Conservation (phyloP, 345 rosid genomes). For the Eucalyptus curtisii region DNA sequence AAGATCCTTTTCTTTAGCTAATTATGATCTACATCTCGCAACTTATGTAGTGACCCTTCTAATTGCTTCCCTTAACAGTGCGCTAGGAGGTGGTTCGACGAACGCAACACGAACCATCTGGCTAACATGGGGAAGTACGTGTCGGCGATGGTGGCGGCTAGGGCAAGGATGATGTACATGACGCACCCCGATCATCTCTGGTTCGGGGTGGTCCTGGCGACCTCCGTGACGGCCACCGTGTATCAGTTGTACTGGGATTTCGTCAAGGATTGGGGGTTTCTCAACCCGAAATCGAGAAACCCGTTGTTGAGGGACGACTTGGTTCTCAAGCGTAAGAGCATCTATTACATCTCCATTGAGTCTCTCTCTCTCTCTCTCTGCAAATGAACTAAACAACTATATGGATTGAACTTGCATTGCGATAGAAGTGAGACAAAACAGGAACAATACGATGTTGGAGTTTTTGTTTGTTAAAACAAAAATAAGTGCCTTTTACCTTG, state of each 20-base stretch:
- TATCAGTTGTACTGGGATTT: slow-evolving; percentile 97
- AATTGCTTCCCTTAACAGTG: slow-evolving; percentile 29
- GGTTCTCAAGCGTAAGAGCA: slow-evolving; percentile 57
- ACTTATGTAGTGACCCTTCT: background rate
- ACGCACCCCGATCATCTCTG: slow-evolving; percentile 37
- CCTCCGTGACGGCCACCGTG: slow-evolving; percentile 58
- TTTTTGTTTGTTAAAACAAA: too few relatives aligned
- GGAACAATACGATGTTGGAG: too few relatives aligned
- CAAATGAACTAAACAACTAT: background rate
- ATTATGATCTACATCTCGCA: background rate
- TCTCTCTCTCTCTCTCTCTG: background rate
- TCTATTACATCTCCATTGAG: slow-evolving; percentile 83
- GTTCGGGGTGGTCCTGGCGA: slow-evolving; percentile 48
- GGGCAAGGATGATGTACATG: slow-evolving; percentile 72
- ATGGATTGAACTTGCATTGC: background rate
- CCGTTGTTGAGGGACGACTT: slow-evolving; percentile 78
- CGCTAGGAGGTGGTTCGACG: slow-evolving; percentile 91
- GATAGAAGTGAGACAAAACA: background rate
- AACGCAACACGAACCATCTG: slow-evolving; percentile 48
- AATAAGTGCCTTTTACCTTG: too few relatives aligned
- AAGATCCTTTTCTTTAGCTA: background rate
- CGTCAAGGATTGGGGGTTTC: slow-evolving; percentile 89
- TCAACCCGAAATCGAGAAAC: slow-evolving; percentile 65
- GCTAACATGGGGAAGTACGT: slow-evolving; percentile 96
- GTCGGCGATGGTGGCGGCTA: slow-evolving; percentile 95